Evolutionary conservation across 2,329 filamentous ascomycete genomes (phyloP).

Genomic region (Colletotrichum incanum): DNA sequence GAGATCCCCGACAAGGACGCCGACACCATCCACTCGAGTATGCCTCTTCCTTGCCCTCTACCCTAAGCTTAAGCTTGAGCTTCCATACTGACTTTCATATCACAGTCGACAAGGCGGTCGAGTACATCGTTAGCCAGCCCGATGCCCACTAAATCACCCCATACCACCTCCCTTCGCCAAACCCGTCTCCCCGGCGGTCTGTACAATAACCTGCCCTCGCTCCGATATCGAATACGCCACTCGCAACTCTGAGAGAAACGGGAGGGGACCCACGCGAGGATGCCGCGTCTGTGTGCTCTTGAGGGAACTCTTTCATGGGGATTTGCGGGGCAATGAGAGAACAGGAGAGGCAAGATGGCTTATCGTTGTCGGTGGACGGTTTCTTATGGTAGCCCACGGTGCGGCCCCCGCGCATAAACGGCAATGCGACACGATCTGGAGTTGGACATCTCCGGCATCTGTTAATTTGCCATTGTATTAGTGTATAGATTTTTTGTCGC

Average conservation of each 20-base stretch:
- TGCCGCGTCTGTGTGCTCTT: slow-evolving; percentile 28
- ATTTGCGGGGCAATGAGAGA: slow-evolving; percentile 18
- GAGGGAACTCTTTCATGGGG: slow-evolving; percentile 20
- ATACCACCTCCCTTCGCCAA: slow-evolving; percentile 21
- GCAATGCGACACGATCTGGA: slow-evolving; percentile 46
- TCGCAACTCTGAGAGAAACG: slow-evolving; percentile 34
- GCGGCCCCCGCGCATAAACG: slow-evolving; percentile 27
- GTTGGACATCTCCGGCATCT: slow-evolving; percentile 27
- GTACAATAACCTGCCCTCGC: slow-evolving; percentile 42
- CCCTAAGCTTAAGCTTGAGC: no score
- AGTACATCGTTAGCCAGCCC: slow-evolving; percentile 94
- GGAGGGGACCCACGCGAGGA: slow-evolving; percentile 26
- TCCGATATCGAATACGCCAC: slow-evolving; percentile 39
- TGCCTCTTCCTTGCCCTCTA: slow-evolving; percentile 55
- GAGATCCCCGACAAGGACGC: slow-evolving; percentile 99
- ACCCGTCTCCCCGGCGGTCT: slow-evolving; percentile 41
- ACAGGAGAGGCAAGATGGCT: slow-evolving; percentile 20
- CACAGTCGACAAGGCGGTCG: slow-evolving; percentile 91
- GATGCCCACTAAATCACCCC: slow-evolving; percentile 78
- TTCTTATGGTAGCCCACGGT: slow-evolving; percentile 35
- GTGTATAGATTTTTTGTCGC: slow-evolving; percentile 54
- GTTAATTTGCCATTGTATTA: slow-evolving; percentile 51
- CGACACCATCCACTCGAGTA: slow-evolving; percentile 94
- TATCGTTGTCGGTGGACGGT: slow-evolving; percentile 31
- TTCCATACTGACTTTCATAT: slow-evolving; percentile 31